phyloP scores from a whole-genome alignment of 306 rosid genomes.

The Sphenostylis stenocarpa region DNA sequence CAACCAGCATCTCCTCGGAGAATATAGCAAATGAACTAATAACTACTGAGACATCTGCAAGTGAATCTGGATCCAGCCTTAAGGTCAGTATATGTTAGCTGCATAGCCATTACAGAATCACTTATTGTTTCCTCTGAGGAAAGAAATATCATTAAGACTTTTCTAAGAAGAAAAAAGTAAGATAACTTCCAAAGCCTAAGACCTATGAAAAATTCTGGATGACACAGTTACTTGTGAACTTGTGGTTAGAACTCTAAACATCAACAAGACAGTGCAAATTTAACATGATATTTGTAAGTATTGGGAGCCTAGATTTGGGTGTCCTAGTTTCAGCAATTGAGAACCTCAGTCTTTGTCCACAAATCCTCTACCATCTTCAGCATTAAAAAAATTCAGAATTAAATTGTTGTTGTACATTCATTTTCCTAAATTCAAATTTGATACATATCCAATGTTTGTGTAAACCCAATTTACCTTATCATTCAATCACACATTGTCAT shows the following conservation, averaged over 20 bases:
- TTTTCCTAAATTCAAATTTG: background rate
- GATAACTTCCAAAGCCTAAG: background rate
- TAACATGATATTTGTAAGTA: background rate
- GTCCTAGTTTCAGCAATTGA: background rate
- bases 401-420: background rate
- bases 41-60: constrained; percentile 56
- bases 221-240: background rate
- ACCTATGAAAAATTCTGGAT: background rate
- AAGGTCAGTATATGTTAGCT: constrained; percentile 53
- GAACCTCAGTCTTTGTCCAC: background rate
- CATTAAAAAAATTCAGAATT: background rate
- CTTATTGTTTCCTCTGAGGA: constrained; percentile 5
- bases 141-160: background rate
- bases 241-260: background rate
- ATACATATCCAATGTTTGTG: background rate
- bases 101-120: background rate
- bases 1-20: constrained; percentile 65
- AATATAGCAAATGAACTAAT: constrained; percentile 56
- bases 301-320: background rate
- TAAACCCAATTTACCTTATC: background rate
- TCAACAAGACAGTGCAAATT: background rate
- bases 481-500: background rate
- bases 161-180: background rate
- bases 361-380: background rate
- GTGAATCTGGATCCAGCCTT: constrained; percentile 54